Percentiles rank a stretch among this genome's conserved stretches.
phyloP scores from a whole-genome alignment of 495 filamentous ascomycete species.

The Extremus antarcticus region DNA sequence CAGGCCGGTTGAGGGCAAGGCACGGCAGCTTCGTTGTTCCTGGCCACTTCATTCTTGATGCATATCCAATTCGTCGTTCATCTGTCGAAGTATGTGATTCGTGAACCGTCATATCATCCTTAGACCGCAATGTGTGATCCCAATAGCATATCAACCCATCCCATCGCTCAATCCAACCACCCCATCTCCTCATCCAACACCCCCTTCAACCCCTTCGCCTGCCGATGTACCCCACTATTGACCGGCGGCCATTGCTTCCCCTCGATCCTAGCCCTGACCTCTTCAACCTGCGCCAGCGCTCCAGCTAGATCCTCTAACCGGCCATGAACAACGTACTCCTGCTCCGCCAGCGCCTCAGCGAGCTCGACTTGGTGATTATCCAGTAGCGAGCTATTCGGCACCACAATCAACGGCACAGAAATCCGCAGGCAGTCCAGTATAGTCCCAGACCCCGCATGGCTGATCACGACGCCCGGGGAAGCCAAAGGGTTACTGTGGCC shows the following conservation, averaged over 20 bases:
- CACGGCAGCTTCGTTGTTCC: too few relatives aligned
- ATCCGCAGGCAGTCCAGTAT: slow-evolving; percentile 68
- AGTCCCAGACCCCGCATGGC: slow-evolving; percentile 85
- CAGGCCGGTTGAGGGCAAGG: too few relatives aligned
- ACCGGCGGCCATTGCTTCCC: slow-evolving; percentile 41
- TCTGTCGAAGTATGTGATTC: too few relatives aligned
- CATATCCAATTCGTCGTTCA: too few relatives aligned
- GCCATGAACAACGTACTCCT: slow-evolving; percentile 61
- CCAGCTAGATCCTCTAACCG: slow-evolving; percentile 44
- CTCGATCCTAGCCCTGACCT: slow-evolving; percentile 24
- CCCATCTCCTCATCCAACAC: slow-evolving; percentile 50
- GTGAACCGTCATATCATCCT: too few relatives aligned
- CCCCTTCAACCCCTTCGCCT: slow-evolving; percentile 33
- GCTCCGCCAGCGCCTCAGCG: slow-evolving; percentile 55
- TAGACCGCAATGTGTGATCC: too few relatives aligned
- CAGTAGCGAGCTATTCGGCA: slow-evolving; percentile 72
- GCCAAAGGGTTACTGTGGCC: slow-evolving; percentile 14
- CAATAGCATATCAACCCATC: too few relatives aligned
- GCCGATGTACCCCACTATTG: slow-evolving; percentile 31
- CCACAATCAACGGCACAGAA: slow-evolving; percentile 62
- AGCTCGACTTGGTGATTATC: slow-evolving; percentile 90
- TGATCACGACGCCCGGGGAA: slow-evolving; percentile 59
- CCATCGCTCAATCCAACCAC: slow-evolving; percentile 42
- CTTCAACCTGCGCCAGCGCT: slow-evolving; percentile 37
- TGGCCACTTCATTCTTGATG: too few relatives aligned